These are phyloP conservation scores for Irpex sp. DNA, from an alignment of 1,284 basidiomycete species.

Conservation along the genomic window DNA sequence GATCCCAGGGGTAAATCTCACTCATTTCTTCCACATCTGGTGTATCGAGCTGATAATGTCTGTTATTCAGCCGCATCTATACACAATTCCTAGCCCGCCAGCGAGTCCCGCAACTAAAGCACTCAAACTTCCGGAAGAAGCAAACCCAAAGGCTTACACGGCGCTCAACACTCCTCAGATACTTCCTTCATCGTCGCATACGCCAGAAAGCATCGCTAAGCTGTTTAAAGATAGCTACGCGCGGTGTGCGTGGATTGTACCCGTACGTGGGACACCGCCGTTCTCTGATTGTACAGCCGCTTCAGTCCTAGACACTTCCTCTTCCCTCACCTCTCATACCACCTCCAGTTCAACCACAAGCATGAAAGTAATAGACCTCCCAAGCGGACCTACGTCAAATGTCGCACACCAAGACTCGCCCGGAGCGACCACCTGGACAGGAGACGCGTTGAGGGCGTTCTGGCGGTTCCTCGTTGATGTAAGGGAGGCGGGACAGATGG, in stretches of 20 bases:
- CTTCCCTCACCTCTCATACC: not conserved
- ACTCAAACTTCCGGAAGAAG: not conserved
- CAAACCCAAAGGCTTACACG: not conserved
- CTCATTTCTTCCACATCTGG: no score
- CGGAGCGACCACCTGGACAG: constrained; percentile 47
- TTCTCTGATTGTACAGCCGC: constrained; percentile 49
- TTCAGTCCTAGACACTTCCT: constrained; percentile 20
- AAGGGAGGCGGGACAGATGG: constrained; percentile 36
- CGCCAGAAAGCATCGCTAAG: not conserved
- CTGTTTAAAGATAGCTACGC: not conserved
- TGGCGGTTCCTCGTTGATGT: constrained; percentile 52
- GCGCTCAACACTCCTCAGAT: not conserved
- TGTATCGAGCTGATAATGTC: not conserved
- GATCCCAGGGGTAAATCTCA: not conserved
- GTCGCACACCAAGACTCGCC: constrained; percentile 3
- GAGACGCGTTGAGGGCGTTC: constrained; percentile 37
- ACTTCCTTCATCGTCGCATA: not conserved
- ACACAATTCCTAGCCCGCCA: not conserved
- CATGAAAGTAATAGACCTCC: not conserved
- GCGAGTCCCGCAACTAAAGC: no score
- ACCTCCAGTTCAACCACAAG: constrained; percentile 9
- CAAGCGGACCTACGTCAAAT: not conserved
- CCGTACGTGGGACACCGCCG: constrained; percentile 51
- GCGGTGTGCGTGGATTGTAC: constrained; percentile 51
- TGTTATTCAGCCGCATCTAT: not conserved